These are phyloP conservation scores for Chrysoporthe deuterocubensis DNA, from an alignment of 2,329 filamentous ascomycete genomes.

Conservation along the genomic window DNA sequence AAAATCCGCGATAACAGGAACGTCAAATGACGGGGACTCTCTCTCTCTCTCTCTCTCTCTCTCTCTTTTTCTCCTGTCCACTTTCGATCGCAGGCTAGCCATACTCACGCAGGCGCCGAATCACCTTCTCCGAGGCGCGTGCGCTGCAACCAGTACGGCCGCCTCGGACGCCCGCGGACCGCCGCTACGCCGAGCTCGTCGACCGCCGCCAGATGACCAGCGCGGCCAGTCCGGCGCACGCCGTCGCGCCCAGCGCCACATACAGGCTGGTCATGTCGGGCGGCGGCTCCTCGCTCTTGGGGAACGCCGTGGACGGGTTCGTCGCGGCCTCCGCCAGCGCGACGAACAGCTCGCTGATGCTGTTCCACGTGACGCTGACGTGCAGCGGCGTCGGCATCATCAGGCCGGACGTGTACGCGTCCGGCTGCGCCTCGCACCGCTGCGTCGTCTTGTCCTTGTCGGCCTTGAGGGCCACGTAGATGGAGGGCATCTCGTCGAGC, in stretches of 20 bases:
- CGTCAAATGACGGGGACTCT: no score
- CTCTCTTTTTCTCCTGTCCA: no score
- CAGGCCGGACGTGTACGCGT: constrained; percentile 82
- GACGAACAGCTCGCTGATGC: constrained; percentile 92
- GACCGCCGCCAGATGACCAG: constrained; percentile 68
- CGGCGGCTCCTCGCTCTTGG: constrained; percentile 84
- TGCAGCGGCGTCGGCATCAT: constrained; percentile 92
- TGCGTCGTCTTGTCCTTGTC: constrained; percentile 98
- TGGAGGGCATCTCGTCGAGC: constrained; percentile 84
- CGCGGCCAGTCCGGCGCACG: constrained; percentile 65
- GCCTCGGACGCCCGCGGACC: no score
- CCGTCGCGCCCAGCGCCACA: constrained; percentile 77
- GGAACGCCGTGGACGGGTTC: constrained; percentile 85
- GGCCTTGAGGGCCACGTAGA: constrained; percentile 93
- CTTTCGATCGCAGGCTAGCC: no score
- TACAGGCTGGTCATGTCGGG: constrained; percentile 85
- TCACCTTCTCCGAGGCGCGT: no score
- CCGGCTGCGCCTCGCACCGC: constrained; percentile 85
- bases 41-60: no score
- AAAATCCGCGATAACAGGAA: not conserved
- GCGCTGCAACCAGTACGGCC: no score
- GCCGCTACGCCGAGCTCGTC: constrained; percentile 46
- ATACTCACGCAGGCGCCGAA: no score
- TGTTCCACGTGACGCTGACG: constrained; percentile 92
- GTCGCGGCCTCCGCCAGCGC: constrained; percentile 89